Evolutionary conservation across 495 filamentous ascomycete genomes (phyloP), one percentile per base, ranked within the genome.

Genomic region (Aspergillus baeticus): DNA sequence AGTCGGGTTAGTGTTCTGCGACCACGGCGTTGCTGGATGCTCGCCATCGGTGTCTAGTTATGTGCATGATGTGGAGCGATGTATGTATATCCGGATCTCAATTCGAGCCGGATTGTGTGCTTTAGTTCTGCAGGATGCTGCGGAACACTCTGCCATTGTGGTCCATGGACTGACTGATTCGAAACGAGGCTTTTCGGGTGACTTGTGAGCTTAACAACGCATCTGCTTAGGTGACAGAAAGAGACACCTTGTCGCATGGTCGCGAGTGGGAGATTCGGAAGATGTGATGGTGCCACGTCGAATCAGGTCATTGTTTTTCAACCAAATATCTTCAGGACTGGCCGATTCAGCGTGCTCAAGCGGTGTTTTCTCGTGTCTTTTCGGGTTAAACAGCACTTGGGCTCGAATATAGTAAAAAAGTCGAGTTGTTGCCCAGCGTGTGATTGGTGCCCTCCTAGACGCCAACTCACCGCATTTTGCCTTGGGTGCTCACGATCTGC

Each of bases 401-500:
- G 47, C 47, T 50, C 18, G 34, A 26, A 50, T 38, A 50, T 38
- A 23, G n/a, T 38, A 38, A 50, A 29, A 38, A 14, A 17, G 26
- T 50, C 34, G 26, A 29, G 33, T 26, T 38, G 47, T 50, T 50
- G 47, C 15, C 33, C 20, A 15, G n/a, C 29, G 34, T 20, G 34
- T 60, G 57, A 60, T 60, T 60, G 57, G 51, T 55, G 51, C 51
- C 57, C 43, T 46, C 44, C 42, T 18, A 13, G 29, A 23, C 51
- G 57, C 57, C 57, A 54, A 51, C 57, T 60, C 57, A 60, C 57
- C 57, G 57, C 57, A 60, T 51, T 60, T 60, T 60, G 35, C 50
- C 14, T 21, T 48, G 92, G 80, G 10, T 87, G 90, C 35, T 45
- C 44, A 42, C 36, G 36, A 57, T 57, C 54, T 57, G 53, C 46